Evolutionary conservation across 257 asterid genomes (phyloP).

Genomic region (Striga asiatica): DNA sequence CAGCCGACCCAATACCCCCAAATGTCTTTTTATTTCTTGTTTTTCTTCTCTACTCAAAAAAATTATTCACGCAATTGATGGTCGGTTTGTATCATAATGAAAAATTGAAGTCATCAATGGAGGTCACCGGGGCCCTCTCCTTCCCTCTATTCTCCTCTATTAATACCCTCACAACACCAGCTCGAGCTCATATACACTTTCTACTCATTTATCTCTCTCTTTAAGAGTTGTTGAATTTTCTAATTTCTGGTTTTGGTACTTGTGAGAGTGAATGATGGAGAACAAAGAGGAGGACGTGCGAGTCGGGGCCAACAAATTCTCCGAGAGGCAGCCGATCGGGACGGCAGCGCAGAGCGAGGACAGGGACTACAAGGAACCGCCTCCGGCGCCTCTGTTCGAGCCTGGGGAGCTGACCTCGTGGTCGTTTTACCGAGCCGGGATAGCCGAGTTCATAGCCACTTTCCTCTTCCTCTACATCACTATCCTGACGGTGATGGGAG

Average conservation of each 20-base stretch:
- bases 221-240: not conserved
- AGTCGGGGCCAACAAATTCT: slow-evolving; percentile 46
- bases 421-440: slow-evolving; percentile 60
- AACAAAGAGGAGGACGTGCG: slow-evolving; percentile 51
- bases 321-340: slow-evolving; percentile 55
- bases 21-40: slow-evolving; percentile 8
- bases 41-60: not conserved
- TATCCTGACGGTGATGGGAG: slow-evolving; percentile 49
- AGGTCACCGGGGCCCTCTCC: slow-evolving; percentile 16
- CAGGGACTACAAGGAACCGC: slow-evolving; percentile 64
- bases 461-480: slow-evolving; percentile 44
- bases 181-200: not conserved
- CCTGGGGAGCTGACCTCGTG: slow-evolving; percentile 45
- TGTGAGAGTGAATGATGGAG: slow-evolving; percentile 26
- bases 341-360: slow-evolving; percentile 55
- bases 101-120: slow-evolving; percentile 22
- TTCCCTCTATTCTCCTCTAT: slow-evolving; percentile 12
- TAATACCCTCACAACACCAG: slow-evolving; percentile 10
- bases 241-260: not conserved
- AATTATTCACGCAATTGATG: slow-evolving; percentile 2
- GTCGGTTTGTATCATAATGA: slow-evolving; percentile 39
- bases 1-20: slow-evolving; percentile 10
- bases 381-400: slow-evolving; percentile 56
- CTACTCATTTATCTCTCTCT: not conserved
- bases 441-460: slow-evolving; percentile 55